These are phyloP conservation scores for Fusarium fracticaudum DNA, from an alignment of 2,329 filamentous ascomycete species.

Conservation along the genomic window DNA sequence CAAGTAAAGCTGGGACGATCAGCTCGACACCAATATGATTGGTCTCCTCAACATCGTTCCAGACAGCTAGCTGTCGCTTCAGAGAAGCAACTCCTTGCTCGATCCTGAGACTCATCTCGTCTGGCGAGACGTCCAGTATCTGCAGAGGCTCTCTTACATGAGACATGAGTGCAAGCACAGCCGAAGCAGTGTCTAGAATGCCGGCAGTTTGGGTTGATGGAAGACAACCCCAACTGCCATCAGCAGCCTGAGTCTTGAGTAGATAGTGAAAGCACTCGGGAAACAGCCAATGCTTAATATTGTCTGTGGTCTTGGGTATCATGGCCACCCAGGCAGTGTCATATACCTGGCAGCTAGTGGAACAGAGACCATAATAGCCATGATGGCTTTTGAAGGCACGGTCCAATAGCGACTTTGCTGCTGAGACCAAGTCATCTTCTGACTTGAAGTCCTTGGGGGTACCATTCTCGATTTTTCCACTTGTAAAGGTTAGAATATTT, in stretches of 20 bases:
- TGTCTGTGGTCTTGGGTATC: not conserved
- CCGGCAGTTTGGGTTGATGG: not conserved
- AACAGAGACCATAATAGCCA: not conserved
- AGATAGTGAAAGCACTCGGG: not conserved
- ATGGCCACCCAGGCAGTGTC: slow-evolving; percentile 9
- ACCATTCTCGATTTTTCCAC: fast-evolving
- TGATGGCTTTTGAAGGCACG: not conserved
- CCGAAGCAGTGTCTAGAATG: not conserved
- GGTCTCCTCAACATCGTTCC: not conserved
- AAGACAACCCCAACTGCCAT: not conserved
- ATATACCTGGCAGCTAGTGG: not conserved
- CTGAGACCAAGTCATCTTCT: not conserved
- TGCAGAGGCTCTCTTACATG: not conserved
- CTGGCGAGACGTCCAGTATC: not conserved
- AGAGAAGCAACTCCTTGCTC: not conserved
- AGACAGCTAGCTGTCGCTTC: not conserved
- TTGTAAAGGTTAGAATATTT: fast-evolving
- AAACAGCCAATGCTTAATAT: not conserved
- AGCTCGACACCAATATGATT: slow-evolving; percentile 7
- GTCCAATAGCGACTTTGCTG: not conserved
- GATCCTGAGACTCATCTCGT: not conserved
- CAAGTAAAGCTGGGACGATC: not conserved
- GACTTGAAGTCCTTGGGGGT: fast-evolving
- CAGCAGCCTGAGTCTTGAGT: not conserved
- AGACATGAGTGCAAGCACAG: not conserved